These are phyloP conservation scores for Centrapalus pauciflorus DNA, from an alignment of 129 eudicot genomes.

Conservation along the genomic window DNA sequence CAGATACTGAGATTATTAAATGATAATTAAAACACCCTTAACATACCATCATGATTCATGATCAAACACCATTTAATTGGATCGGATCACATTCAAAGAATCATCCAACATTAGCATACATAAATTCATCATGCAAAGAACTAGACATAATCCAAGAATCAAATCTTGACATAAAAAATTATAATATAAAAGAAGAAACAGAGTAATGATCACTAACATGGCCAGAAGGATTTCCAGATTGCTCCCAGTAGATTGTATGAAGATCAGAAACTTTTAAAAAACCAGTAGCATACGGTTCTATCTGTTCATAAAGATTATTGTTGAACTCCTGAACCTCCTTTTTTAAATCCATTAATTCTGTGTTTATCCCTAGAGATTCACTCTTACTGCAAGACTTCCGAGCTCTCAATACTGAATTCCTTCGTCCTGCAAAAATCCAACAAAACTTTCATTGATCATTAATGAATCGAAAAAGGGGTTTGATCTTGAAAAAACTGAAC, in stretches of 20 bases:
- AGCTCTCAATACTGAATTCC: conserved; percentile 25
- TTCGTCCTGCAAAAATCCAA: conserved; percentile 48
- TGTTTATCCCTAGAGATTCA: conserved; percentile 25
- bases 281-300: conserved; percentile 88
- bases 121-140: background rate
- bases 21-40: too few species aligned
- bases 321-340: conserved; percentile 35
- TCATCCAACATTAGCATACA: background rate
- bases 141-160: background rate
- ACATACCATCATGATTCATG: too few species aligned
- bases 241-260: conserved; percentile 87
- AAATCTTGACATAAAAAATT: background rate
- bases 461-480: background rate
- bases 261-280: conserved; percentile 89
- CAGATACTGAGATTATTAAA: too few species aligned
- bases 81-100: background rate
- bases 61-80: too few species aligned
- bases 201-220: conserved; percentile 54
- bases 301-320: conserved; percentile 54
- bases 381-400: conserved; percentile 29
- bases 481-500: background rate
- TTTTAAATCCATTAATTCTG: conserved; percentile 43
- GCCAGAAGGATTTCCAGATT: conserved; percentile 95
- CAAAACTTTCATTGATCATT: conserved; percentile 1
- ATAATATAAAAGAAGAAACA: background rate